A percentile compares a stretch with the other conserved stretches of the same genome.
These are phyloP conservation scores for Populus ilicifolia DNA, from an alignment of 345 rosid genomes.

Conservation along the genomic window DNA sequence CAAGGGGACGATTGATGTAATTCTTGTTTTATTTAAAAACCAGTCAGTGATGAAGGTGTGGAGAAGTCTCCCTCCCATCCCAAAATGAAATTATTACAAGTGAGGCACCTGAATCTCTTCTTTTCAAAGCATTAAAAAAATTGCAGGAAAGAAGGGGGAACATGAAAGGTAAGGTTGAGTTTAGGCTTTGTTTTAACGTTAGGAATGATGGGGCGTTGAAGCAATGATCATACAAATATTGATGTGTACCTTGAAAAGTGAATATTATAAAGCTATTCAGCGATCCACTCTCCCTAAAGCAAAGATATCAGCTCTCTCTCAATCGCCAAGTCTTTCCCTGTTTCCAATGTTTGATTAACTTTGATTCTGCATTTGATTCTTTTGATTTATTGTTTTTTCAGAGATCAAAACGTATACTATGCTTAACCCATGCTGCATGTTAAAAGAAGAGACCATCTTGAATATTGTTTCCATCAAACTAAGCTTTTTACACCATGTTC, in stretches of 20 bases:
- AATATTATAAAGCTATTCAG: constrained; percentile 38
- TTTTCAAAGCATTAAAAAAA: not conserved
- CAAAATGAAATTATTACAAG: not conserved
- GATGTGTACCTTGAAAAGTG: constrained; percentile 32
- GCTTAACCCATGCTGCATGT: constrained; percentile 18
- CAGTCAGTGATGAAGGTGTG: not conserved
- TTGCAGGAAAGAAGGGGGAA: constrained; percentile 18
- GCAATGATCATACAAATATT: not conserved
- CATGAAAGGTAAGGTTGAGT: constrained; percentile 17
- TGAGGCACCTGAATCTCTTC: constrained; percentile 11
- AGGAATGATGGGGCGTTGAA: constrained; percentile 14
- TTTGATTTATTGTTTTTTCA: constrained; percentile 33
- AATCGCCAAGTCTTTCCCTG: constrained; percentile 48
- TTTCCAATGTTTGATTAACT: constrained; percentile 48
- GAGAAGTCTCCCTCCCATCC: not conserved
- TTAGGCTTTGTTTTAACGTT: constrained; percentile 18
- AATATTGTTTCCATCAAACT: not conserved
- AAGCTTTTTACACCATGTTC: not conserved
- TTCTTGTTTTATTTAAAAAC: not conserved
- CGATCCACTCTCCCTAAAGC: constrained; percentile 37
- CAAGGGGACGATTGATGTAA: not conserved
- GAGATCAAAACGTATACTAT: not conserved
- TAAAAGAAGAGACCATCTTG: constrained; percentile 30
- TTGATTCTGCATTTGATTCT: constrained; percentile 19
- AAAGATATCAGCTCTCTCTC: constrained; percentile 22